These are phyloP conservation scores for Haplosporangium gracile DNA, from an alignment of 192 early-diverging fungal genomes.

Conservation along the genomic window DNA sequence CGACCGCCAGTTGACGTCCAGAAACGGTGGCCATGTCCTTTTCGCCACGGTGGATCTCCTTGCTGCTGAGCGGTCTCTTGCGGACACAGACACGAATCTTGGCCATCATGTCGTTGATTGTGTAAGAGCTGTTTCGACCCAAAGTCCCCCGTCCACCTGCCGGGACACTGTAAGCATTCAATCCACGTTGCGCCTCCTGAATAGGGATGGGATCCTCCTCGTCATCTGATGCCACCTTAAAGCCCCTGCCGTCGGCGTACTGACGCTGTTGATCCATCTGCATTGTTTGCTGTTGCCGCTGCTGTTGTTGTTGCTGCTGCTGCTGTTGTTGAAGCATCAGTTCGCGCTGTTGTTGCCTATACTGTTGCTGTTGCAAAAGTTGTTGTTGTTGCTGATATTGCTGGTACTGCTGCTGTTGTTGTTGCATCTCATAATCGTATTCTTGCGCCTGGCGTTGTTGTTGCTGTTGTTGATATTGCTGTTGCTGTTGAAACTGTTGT, in stretches of 20 bases:
- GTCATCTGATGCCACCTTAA: conserved; percentile 56
- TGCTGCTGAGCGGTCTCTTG: conserved; percentile 92
- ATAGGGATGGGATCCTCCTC: conserved; percentile 54
- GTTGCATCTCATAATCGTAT: conserved; percentile 22
- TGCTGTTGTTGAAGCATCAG: conserved; percentile 27
- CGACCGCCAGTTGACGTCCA: conserved; percentile 81
- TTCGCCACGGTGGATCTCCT: conserved; percentile 85
- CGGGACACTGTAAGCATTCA: conserved; percentile 87
- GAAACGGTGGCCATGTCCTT: conserved; percentile 84
- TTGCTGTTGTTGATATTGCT: conserved; percentile 5
- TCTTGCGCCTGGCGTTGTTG: conserved; percentile 22
- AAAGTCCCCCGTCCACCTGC: conserved; percentile 37
- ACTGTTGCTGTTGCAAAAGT: conserved; percentile 30
- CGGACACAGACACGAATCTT: conserved; percentile 97
- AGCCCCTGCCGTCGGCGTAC: conserved; percentile 38
- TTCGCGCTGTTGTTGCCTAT: conserved; percentile 26
- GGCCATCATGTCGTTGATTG: conserved; percentile 72
- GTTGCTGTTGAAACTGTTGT: conserved; percentile 25
- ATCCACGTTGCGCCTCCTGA: conserved; percentile 50
- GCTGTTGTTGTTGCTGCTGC: conserved; percentile 32
- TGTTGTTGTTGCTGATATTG: conserved; percentile 34
- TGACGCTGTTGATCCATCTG: conserved; percentile 31
- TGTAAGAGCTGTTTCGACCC: conserved; percentile 31
- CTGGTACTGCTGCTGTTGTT: conserved; percentile 33
- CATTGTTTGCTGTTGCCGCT: conserved; percentile 29